Conservation (phyloP, 2,329 filamentous ascomycete genomes). For the Fusarium albosuccineum region DNA sequence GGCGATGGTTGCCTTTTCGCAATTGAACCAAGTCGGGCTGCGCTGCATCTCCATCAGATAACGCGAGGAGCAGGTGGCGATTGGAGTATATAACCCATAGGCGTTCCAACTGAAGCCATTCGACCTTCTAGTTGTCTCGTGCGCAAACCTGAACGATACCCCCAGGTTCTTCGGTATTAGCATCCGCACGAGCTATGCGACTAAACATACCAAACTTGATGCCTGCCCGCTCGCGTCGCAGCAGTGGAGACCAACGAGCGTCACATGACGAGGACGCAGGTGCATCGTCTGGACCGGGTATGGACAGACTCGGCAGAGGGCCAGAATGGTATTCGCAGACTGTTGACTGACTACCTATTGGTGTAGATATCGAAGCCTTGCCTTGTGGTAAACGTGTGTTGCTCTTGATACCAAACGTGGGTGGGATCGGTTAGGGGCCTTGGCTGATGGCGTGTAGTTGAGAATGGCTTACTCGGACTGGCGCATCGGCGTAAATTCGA, state of each 20-base stretch:
- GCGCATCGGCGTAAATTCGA: background rate
- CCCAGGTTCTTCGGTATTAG: background rate
- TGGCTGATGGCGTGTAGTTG: background rate
- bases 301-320: background rate
- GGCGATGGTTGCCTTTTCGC: background rate
- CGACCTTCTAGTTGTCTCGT: background rate
- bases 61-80: background rate
- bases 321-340: background rate
- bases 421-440: background rate
- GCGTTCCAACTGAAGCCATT: background rate
- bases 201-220: background rate
- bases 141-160: background rate
- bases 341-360: background rate
- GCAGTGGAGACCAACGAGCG: background rate
- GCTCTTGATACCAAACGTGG: background rate
- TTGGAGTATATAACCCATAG: slow-evolving; percentile 1
- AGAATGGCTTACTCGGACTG: background rate
- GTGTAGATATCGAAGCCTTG: slow-evolving; percentile 5
- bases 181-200: background rate
- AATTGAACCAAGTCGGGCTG: background rate
- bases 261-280: background rate
- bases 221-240: too few species aligned
- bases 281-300: background rate
- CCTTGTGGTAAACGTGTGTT: background rate
- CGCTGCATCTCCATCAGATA: background rate